These are phyloP conservation scores for Obelidium mucronatum DNA, from an alignment of 192 early-diverging fungal species.

Conservation along the genomic window DNA sequence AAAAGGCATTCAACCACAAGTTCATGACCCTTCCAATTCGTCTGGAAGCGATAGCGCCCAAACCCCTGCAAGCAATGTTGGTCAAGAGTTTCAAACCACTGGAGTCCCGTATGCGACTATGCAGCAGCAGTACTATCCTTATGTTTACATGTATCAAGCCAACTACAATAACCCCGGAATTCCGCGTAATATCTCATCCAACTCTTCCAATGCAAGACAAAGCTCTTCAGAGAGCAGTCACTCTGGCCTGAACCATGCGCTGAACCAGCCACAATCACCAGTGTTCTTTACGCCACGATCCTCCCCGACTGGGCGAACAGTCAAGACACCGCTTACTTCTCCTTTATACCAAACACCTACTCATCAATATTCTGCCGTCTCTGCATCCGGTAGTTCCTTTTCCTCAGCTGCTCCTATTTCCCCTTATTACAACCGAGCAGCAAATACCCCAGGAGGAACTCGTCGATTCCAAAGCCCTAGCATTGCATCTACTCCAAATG, in stretches of 20 bases:
- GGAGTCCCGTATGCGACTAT: background rate
- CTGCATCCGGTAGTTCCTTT: background rate
- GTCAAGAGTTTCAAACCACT: background rate
- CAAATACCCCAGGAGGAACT: background rate
- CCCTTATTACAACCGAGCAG: background rate
- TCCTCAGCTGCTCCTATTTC: background rate
- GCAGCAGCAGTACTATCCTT: constrained; percentile 3
- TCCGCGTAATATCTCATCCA: background rate
- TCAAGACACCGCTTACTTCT: background rate
- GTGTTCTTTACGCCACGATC: constrained; percentile 16
- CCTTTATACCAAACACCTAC: constrained; percentile 10
- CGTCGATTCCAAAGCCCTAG: constrained; percentile 10
- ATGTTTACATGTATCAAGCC: constrained; percentile 6
- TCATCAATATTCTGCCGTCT: background rate
- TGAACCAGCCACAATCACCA: constrained; percentile 5
- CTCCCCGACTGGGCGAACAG: background rate
- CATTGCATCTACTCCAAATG: background rate
- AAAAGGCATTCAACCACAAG: no score
- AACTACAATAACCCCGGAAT: background rate
- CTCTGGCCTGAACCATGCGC: background rate
- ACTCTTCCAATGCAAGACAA: background rate
- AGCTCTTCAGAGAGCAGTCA: background rate
- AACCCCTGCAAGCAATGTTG: no score
- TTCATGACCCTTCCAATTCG: no score
- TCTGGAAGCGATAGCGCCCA: no score